A percentile compares a stretch with the other conserved stretches of the same genome.
Conservation (phyloP, 2,329 filamentous ascomycete species). For the Colletotrichum sp. region DNA sequence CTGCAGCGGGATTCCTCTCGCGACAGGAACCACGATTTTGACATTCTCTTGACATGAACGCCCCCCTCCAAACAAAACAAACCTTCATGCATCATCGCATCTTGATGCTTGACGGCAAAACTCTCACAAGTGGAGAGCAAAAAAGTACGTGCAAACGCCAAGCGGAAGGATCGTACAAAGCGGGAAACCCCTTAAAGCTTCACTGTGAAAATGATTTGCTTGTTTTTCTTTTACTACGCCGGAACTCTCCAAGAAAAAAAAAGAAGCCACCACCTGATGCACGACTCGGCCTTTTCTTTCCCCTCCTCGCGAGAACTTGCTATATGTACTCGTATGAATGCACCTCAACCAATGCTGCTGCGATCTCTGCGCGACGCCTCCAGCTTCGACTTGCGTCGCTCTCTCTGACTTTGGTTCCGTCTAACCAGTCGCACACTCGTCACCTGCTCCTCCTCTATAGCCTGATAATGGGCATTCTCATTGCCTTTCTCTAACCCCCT, state of each 20-base stretch:
- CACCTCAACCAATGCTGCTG: slow-evolving; percentile 13
- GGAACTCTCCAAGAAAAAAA: not conserved
- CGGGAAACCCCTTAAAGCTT: not conserved
- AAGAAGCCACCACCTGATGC: not conserved
- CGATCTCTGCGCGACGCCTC: not conserved
- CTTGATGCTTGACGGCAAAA: not conserved
- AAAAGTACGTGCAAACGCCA: not conserved
- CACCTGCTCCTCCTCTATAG: not conserved
- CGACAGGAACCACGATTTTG: not conserved
- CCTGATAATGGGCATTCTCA: not conserved
- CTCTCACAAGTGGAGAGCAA: not conserved
- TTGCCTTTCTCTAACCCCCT: not conserved
- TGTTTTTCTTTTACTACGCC: slow-evolving; percentile 1
- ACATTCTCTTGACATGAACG: not conserved
- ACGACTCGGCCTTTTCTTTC: not conserved
- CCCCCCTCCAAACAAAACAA: not conserved
- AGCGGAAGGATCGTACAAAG: not conserved
- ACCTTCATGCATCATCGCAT: not conserved
- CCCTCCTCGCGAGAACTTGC: not conserved
- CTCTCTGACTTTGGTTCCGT: slow-evolving; percentile 16
- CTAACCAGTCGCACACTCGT: slow-evolving; percentile 22
- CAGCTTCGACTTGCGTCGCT: slow-evolving; percentile 13
- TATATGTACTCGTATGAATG: slow-evolving; percentile 9
- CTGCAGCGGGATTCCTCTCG: not conserved
- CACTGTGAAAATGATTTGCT: not conserved